A percentile compares a stretch with the other conserved stretches of the same genome.
Conservation (phyloP, 352 stramenopile genomes). For the Globisporangium camurandrum region DNA sequence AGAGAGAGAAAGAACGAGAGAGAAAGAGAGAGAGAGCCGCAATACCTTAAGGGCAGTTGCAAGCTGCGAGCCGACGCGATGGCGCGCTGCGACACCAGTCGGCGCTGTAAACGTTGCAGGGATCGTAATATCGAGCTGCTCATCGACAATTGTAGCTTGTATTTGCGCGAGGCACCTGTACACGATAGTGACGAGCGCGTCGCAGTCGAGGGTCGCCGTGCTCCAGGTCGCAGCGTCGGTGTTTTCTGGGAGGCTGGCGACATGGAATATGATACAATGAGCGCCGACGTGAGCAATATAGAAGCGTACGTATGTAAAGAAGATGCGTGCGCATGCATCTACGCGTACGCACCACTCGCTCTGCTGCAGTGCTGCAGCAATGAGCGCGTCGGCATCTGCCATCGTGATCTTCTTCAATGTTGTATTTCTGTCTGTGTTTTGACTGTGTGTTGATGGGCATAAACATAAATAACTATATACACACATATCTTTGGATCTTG, state of each 20-base stretch:
- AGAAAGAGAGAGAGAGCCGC: not conserved
- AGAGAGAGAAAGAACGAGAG: too few relatives aligned
- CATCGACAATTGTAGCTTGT: constrained; percentile 14
- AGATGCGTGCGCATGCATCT: not conserved
- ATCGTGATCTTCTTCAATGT: too few relatives aligned
- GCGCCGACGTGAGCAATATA: not conserved
- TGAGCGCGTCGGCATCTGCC: constrained; percentile 36
- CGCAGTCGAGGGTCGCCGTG: constrained; percentile 28
- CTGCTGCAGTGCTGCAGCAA: constrained; percentile 42
- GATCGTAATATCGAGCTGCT: constrained; percentile 20
- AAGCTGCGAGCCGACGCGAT: constrained; percentile 68
- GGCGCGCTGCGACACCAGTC: constrained; percentile 54
- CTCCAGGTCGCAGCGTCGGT: constrained; percentile 5
- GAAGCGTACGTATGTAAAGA: too few relatives aligned
- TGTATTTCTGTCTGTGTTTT: not conserved
- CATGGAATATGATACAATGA: too few relatives aligned
- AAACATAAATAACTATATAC: not conserved
- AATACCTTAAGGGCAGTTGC: constrained; percentile 68
- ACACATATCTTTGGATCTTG: not conserved
- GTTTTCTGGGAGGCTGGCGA: constrained; percentile 1
- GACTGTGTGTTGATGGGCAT: constrained; percentile 1
- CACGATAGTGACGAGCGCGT: constrained; percentile 39
- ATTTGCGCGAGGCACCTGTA: constrained; percentile 33
- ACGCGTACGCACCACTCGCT: constrained; percentile 23
- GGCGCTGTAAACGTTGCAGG: constrained; percentile 17